Conservation (phyloP, 495 filamentous ascomycete genomes). For the Penicillium paxilli region DNA sequence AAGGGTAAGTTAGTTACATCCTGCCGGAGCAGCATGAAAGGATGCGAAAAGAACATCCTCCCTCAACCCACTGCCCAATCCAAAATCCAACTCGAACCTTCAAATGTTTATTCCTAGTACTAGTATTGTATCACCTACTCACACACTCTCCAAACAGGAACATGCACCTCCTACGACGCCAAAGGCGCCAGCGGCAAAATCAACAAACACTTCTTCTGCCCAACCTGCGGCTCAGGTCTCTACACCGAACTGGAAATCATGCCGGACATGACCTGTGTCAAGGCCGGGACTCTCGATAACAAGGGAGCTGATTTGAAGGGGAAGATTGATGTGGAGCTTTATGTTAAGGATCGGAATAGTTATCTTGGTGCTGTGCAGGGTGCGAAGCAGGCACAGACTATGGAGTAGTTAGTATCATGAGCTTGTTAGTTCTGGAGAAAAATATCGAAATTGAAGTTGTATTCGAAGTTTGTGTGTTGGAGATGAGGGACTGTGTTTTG, state of each 20-base stretch:
- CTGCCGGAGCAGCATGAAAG: no score
- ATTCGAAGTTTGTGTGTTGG: no score
- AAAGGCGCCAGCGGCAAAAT: slow-evolving; percentile 42
- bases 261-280: slow-evolving; percentile 44
- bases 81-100: no score
- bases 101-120: no score
- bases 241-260: slow-evolving; percentile 50
- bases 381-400: slow-evolving; percentile 43
- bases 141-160: slow-evolving; percentile 20
- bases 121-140: no score
- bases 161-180: slow-evolving; percentile 36
- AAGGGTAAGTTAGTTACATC: slow-evolving; percentile 26
- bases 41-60: no score
- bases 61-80: no score
- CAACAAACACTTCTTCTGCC: slow-evolving; percentile 53
- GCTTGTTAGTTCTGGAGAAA: no score
- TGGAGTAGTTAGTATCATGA: no score
- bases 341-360: slow-evolving; percentile 40
- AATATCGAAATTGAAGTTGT: no score
- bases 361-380: slow-evolving; percentile 36
- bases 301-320: slow-evolving; percentile 32
- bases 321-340: slow-evolving; percentile 47
- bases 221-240: slow-evolving; percentile 41
- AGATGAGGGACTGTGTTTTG: no score
- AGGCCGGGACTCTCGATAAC: slow-evolving; percentile 43